Evolutionary conservation across 139 green algal genomes (phyloP).

Genomic region (Volvox reticuliferus): DNA sequence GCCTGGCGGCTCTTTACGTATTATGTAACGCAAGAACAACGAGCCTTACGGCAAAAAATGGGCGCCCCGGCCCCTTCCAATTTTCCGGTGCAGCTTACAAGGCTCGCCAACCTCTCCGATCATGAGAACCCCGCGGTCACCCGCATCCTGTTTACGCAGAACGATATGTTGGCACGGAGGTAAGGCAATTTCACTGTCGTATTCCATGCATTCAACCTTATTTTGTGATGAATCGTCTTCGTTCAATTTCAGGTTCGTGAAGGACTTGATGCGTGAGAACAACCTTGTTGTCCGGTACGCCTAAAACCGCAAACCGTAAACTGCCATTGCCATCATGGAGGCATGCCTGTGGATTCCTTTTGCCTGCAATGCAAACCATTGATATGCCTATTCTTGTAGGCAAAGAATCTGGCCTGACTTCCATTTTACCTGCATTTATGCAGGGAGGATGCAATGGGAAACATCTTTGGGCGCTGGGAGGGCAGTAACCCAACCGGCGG

Average conservation of each 20-base stretch:
- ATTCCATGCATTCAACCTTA: background rate
- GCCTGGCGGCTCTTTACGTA: background rate
- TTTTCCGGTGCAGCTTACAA: constrained; percentile 68
- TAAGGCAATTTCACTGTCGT: constrained; percentile 6
- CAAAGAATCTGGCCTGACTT: no score
- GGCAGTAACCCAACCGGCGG: constrained; percentile 65
- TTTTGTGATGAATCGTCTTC: background rate
- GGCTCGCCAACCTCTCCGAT: constrained; percentile 86
- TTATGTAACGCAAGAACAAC: background rate
- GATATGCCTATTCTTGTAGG: no score
- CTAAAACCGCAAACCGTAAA: background rate
- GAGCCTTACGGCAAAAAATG: background rate
- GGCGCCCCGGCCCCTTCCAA: background rate
- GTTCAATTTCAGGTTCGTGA: constrained; percentile 79
- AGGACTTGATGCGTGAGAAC: constrained; percentile 83
- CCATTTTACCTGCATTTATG: background rate
- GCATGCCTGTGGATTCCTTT: background rate
- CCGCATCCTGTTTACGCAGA: constrained; percentile 90
- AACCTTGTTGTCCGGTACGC: constrained; percentile 61
- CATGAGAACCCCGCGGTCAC: constrained; percentile 91
- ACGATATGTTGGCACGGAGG: constrained; percentile 81
- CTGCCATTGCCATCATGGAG: no score
- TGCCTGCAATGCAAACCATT: no score
- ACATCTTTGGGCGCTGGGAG: constrained; percentile 90
- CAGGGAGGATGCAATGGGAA: constrained; percentile 92